phyloP scores from a whole-genome alignment of 306 rosid species.

The Cucumis melo region DNA sequence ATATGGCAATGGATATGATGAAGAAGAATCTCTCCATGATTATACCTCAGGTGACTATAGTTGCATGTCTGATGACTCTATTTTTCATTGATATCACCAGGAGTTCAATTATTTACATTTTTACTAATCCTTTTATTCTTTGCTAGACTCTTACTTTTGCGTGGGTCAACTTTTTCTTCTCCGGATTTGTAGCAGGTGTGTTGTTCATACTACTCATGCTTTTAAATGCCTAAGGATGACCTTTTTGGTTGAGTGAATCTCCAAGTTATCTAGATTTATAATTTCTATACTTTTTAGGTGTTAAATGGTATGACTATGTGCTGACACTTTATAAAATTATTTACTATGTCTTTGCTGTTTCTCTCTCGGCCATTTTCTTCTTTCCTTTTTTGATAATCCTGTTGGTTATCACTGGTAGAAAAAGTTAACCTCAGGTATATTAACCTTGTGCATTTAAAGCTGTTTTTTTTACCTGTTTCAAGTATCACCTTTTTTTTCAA shows the following conservation, averaged over 20 bases:
- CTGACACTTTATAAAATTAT: neutral
- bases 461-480: neutral
- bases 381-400: neutral
- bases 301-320: neutral
- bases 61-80: neutral
- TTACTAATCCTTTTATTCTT: constrained; percentile 14
- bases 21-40: constrained; percentile 98
- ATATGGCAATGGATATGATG: constrained; percentile 99
- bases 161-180: constrained; percentile 99
- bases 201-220: neutral
- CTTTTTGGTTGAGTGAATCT: neutral
- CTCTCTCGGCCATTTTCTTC: neutral
- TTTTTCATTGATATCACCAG: neutral
- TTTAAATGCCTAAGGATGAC: neutral
- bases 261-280: neutral
- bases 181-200: constrained; percentile 96
- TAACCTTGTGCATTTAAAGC: neutral
- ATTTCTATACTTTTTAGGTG: neutral
- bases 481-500: neutral
- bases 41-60: constrained; percentile 67
- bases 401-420: neutral
- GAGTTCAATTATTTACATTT: neutral
- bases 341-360: neutral
- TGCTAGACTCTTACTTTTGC: constrained; percentile 95
- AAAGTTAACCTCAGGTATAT: neutral